These are phyloP conservation scores for Colletotrichum sp. DNA, from an alignment of 2,329 filamentous ascomycete genomes.

Conservation along the genomic window DNA sequence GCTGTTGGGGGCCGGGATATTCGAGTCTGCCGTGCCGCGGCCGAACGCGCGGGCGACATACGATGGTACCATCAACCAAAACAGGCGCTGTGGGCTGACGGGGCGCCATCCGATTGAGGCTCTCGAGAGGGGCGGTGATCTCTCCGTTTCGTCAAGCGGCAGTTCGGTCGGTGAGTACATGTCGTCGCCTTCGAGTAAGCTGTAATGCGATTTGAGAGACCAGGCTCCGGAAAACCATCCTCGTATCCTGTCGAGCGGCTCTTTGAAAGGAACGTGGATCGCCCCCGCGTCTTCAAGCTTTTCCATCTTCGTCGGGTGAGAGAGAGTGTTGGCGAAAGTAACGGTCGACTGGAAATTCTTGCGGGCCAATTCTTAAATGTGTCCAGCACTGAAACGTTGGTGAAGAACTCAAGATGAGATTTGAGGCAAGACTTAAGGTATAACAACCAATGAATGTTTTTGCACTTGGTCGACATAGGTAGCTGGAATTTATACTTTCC, in stretches of 20 bases:
- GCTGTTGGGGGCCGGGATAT: slow-evolving; percentile 25
- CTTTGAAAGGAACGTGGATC: background rate
- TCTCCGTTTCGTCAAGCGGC: background rate
- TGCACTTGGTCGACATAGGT: background rate
- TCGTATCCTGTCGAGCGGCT: background rate
- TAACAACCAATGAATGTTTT: background rate
- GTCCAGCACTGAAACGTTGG: background rate
- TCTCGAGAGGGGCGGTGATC: background rate
- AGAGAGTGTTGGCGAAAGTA: background rate
- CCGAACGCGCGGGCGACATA: background rate
- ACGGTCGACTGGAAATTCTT: background rate
- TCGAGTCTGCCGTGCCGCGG: background rate
- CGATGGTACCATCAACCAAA: background rate
- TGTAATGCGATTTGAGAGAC: background rate
- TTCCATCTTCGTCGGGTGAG: background rate
- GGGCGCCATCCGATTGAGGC: background rate
- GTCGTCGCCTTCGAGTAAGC: background rate
- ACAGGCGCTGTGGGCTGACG: background rate
- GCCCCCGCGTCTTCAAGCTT: background rate
- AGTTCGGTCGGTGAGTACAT: background rate
- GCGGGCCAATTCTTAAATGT: background rate
- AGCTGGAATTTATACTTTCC: background rate
- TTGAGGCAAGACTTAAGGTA: background rate
- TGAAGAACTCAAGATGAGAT: background rate
- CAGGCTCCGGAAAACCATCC: background rate